phyloP scores from a whole-genome alignment of 2,329 filamentous ascomycete genomes.

The Aspergillus fructus region DNA sequence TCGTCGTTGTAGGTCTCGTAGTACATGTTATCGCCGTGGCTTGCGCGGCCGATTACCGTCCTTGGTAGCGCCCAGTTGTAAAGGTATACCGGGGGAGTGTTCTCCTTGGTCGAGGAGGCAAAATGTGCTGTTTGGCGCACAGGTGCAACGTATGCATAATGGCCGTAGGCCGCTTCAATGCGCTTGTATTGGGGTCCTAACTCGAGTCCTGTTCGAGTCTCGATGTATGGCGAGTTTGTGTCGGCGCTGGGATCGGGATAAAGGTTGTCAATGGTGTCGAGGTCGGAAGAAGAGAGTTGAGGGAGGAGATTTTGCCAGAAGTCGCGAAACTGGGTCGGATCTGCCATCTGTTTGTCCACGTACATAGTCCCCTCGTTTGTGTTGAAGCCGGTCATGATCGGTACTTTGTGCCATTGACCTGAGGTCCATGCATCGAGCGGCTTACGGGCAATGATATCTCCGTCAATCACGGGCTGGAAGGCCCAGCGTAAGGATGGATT shows the following conservation, averaged over 20 bases:
- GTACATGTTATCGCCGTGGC: constrained; percentile 50
- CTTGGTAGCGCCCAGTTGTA: constrained; percentile 56
- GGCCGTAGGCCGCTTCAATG: constrained; percentile 49
- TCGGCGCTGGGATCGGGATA: constrained; percentile 60
- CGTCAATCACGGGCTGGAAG: constrained; percentile 70
- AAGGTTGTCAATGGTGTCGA: constrained; percentile 55
- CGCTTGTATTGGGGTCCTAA: constrained; percentile 56
- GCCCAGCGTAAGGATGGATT: constrained; percentile 53
- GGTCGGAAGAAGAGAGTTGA: constrained; percentile 51
- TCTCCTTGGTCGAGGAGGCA: constrained; percentile 33
- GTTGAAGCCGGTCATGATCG: constrained; percentile 69
- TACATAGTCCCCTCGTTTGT: constrained; percentile 69
- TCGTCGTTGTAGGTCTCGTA: constrained; percentile 47
- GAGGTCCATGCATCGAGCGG: constrained; percentile 62
- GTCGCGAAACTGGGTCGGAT: constrained; percentile 52
- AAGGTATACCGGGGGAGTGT: constrained; percentile 45
- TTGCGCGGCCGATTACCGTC: constrained; percentile 45
- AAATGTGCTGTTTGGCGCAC: constrained; percentile 48
- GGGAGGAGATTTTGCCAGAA: constrained; percentile 67
- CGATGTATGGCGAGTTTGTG: constrained; percentile 26
- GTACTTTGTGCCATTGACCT: constrained; percentile 55
- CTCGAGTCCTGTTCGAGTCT: constrained; percentile 18
- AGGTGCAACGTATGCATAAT: constrained; percentile 52
- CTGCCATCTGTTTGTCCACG: constrained; percentile 52
- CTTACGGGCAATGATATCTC: constrained; percentile 56